Base-by-base conservation (phyloP, 192 early-diverging fungal genomes). In the Coemansia sp. region DNA sequence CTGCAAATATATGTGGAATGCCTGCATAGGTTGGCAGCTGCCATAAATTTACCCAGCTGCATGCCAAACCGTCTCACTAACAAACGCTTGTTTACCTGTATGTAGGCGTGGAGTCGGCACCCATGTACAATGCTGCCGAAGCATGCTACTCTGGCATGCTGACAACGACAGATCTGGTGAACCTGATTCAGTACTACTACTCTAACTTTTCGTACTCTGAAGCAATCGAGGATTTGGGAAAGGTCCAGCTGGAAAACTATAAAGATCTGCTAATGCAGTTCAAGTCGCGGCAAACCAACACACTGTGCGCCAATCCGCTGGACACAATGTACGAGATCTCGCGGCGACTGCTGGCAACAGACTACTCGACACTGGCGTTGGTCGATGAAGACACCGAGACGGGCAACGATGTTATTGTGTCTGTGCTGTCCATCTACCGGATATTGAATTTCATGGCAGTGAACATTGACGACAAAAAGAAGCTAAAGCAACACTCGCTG, bases 141-240 rank as follows among this genome's bases (percentile, higher is more conserved):
- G 88, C 92, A 53, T 84, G 84, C 72, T 97, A 94, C 69, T 89
- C 90, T 1, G 96, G 96, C 50, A 95, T 98, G 93, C 82, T 98
- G 73, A 96, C 94, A 15, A 95, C 95, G 8, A 91, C 94, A 1
- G 96, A 98, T 70, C 92, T 98, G 71, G 92, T 98, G 44, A 90
- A 94, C 71, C 75, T 98, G 65, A 93, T 98, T 25, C 86, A 92
- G 69, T 93, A 93, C 78, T 94, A 96, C 76, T 94, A 96, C 73
- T 85, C 84, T 34, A 86, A 91, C 60, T 84, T 90, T 15, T 88
- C 90, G 9, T 88, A 90, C 50, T 84, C 85, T 14, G 90, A 84
- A 14, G 96, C 94, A 5, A 83, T 95, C 48, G 87, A 89, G 31
- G 93, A 98, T 57, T 88, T 98, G 62, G 93, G 95, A 37, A 85